These are phyloP conservation scores for Xylaria sp. DNA, from an alignment of 2,329 filamentous ascomycete genomes.

Conservation along the genomic window DNA sequence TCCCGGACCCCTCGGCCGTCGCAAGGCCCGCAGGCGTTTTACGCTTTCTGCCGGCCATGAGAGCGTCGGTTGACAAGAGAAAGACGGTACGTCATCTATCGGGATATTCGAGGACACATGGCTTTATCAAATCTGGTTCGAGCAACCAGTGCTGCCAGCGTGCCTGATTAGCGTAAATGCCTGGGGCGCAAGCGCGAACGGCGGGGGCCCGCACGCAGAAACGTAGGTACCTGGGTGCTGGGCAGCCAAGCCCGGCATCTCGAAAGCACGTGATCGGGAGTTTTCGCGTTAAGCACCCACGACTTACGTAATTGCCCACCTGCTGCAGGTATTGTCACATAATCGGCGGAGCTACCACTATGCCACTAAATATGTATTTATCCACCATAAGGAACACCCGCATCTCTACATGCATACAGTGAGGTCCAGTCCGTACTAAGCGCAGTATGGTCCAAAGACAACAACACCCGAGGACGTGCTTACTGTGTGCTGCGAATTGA, in stretches of 20 bases:
- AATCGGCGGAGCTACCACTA: background rate
- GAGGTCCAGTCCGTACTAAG: too few species aligned
- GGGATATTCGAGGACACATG: conserved; percentile 5
- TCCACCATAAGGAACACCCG: background rate
- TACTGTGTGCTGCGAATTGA: background rate
- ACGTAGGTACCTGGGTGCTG: too few species aligned
- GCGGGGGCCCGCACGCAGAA: conserved; percentile 14
- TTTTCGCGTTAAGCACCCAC: background rate
- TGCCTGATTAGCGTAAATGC: background rate
- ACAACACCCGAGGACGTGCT: background rate
- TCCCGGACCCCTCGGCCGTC: conserved; percentile 23
- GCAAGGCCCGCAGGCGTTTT: conserved; percentile 24
- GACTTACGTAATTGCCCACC: background rate
- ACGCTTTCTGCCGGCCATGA: conserved; percentile 38
- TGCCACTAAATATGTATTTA: background rate
- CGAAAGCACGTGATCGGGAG: conserved; percentile 22
- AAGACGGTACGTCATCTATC: conserved; percentile 1
- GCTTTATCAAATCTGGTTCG: background rate
- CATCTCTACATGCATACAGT: background rate
- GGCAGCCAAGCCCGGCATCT: too few species aligned
- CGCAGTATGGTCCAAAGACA: too few species aligned
- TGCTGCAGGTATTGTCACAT: background rate
- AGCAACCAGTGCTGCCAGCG: background rate
- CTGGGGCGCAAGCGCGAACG: conserved; percentile 7
- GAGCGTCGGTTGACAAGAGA: background rate